A percentile compares a stretch with the other conserved stretches of the same genome.
These are phyloP conservation scores for Globisporangium viniferum DNA, from an alignment of 352 stramenopile species.

Conservation along the genomic window DNA sequence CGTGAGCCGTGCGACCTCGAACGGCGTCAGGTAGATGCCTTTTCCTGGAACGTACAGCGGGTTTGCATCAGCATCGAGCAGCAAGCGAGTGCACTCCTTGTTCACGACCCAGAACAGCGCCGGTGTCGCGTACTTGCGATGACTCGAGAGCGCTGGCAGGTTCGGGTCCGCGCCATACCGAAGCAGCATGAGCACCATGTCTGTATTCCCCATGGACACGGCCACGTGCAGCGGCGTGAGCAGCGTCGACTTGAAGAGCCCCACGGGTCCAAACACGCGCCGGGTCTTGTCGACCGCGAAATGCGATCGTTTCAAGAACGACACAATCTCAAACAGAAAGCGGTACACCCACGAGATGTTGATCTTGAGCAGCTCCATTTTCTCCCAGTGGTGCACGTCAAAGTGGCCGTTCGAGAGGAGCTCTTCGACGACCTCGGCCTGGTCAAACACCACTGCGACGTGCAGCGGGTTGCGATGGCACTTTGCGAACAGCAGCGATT, in stretches of 20 bases:
- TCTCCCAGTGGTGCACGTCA: conserved; percentile 68
- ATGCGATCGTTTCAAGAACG: conserved; percentile 48
- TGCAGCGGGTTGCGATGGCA: conserved; percentile 75
- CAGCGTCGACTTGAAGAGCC: conserved; percentile 54
- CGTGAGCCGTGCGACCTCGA: conserved; percentile 62
- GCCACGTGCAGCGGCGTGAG: conserved; percentile 73
- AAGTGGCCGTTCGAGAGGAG: conserved; percentile 57
- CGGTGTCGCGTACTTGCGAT: conserved; percentile 56
- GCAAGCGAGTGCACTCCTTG: conserved; percentile 59
- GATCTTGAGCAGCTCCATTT: conserved; percentile 69
- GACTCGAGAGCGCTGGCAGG: conserved; percentile 37
- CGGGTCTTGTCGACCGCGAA: conserved; percentile 31
- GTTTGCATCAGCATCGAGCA: conserved; percentile 72
- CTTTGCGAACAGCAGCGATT: conserved; percentile 30
- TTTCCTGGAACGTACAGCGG: conserved; percentile 52
- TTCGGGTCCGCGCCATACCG: conserved; percentile 66
- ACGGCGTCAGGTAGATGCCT: conserved; percentile 63
- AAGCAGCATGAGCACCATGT: conserved; percentile 64
- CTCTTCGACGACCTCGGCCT: conserved; percentile 59
- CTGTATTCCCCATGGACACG: conserved; percentile 60
- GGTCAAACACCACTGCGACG: conserved; percentile 69
- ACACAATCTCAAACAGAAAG: conserved; percentile 58
- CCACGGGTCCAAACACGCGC: conserved; percentile 60
- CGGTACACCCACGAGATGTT: conserved; percentile 68
- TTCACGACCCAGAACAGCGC: conserved; percentile 71